Evolutionary conservation across 768 basidiomycete genomes (phyloP).

Genomic region (Lyophyllum atratum): DNA sequence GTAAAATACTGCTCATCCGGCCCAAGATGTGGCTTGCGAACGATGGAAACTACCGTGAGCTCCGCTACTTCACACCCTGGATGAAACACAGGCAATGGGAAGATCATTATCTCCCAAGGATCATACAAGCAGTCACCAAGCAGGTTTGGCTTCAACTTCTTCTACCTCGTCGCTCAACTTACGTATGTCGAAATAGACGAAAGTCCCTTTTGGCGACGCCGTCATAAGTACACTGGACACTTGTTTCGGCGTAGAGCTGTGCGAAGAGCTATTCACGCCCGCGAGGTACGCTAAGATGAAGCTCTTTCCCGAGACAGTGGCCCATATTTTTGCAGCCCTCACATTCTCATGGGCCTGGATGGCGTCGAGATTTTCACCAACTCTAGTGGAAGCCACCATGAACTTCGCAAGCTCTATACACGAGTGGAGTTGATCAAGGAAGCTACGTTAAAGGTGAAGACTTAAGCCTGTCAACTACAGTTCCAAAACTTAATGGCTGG

Average conservation of each 20-base stretch:
- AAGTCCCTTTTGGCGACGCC: conserved; percentile 95
- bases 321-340: conserved; percentile 62
- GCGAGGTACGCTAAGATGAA: conserved; percentile 69
- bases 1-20: conserved; percentile 88
- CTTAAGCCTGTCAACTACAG: not conserved
- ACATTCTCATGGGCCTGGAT: conserved; percentile 96
- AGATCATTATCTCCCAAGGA: conserved; percentile 88
- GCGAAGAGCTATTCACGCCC: conserved; percentile 97
- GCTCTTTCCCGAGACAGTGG: not conserved
- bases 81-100: conserved; percentile 85
- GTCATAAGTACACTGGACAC: conserved; percentile 93
- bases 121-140: conserved; percentile 84
- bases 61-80: conserved; percentile 95
- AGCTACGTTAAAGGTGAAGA: conserved; percentile 84
- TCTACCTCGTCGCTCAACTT: not conserved
- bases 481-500: conserved; percentile 1
- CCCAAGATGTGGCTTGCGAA: conserved; percentile 99
- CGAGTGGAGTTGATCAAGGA: conserved; percentile 96
- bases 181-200: conserved; percentile 47
- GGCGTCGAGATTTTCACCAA: conserved; percentile 99
- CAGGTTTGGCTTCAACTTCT: conserved; percentile 53
- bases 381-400: conserved; percentile 97
- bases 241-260: conserved; percentile 94
- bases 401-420: conserved; percentile 91
- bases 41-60: conserved; percentile 93